Evolutionary conservation across 1,284 basidiomycete genomes (phyloP), one percentile per base, ranked within the genome.

Genomic region (Heterobasidion irregulare): DNA sequence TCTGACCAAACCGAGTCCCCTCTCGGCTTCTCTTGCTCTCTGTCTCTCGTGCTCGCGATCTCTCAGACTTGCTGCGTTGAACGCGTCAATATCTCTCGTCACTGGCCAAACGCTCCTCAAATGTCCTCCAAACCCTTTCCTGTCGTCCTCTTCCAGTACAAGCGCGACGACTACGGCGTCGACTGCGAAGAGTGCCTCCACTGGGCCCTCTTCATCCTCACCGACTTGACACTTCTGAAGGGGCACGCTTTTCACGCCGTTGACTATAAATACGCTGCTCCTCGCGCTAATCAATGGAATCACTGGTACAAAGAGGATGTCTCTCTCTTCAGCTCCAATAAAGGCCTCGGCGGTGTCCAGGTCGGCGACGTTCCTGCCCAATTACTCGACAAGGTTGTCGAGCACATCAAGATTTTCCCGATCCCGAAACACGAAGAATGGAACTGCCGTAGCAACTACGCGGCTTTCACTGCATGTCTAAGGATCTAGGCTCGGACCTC

Each of bases 131-230:
- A 48, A 32, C 33, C 46, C 18, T n/a, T 16, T 38, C 53, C 53
- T n/a, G 26, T 49, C 18, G 46, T 49, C 45, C 53, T 49, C 15
- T 33, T 38, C 13, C 53, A 54, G 10, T 48, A 54, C 47, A 54
- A 18, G 38, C 47, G 33, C 47, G 45, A 53, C 41, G 52, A 53
- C 15, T 47, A 35, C 15, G 33, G 44, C 6, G 45, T 47, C 52
- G 43, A 26, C 12, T 19, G 9, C 52, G 38, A 53, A 18, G 34
- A 45, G 33, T 16, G 13, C 8, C 45, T 47, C 19, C 44, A 53
- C 32, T 46, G 52, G 33, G 52, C 52, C 44, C 19, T 34, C 2
- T 16, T 53, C 32, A 38, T 53, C 19, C 18, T 35, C 52, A 47
- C 36, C 36, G 50, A 38, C 13, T 19, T 33, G 26, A 5, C 26